phyloP scores from a whole-genome alignment of 805 yeast species.

The Yamadazyma ubonensis region DNA sequence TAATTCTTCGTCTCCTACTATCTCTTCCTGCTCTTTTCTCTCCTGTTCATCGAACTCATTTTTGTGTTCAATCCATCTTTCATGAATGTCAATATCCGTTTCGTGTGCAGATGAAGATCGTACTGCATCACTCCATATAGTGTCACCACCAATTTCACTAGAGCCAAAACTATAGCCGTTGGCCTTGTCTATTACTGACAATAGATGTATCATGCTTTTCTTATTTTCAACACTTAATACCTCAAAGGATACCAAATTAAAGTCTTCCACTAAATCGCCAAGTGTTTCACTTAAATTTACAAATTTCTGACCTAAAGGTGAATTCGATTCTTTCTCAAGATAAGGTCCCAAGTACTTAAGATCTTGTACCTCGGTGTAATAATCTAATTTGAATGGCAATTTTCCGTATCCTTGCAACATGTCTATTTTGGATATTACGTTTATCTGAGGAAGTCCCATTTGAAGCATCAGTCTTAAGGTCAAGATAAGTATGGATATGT shows the following conservation, averaged over 20 bases:
- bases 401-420: conserved; percentile 72
- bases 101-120: conserved; percentile 65
- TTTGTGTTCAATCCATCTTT: conserved; percentile 91
- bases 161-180: conserved; percentile 92
- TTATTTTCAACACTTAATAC: conserved; percentile 92
- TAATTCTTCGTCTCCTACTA: conserved; percentile 26
- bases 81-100: conserved; percentile 74
- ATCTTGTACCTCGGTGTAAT: conserved; percentile 91
- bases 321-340: conserved; percentile 69
- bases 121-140: conserved; percentile 95
- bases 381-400: conserved; percentile 78
- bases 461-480: conserved; percentile 91
- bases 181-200: conserved; percentile 81
- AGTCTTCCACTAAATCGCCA: conserved; percentile 83
- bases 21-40: conserved; percentile 44
- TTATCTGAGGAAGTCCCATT: conserved; percentile 87
- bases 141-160: conserved; percentile 94
- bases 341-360: conserved; percentile 64
- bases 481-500: conserved; percentile 74
- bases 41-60: conserved; percentile 64
- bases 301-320: conserved; percentile 58
- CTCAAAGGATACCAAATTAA: conserved; percentile 81
- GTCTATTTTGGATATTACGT: conserved; percentile 91
- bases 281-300: conserved; percentile 71
- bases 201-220: conserved; percentile 80